Evolutionary conservation across 1,284 basidiomycete genomes (phyloP), one percentile per base, ranked within the genome.

Genomic region (Trichosporon ovoides): DNA sequence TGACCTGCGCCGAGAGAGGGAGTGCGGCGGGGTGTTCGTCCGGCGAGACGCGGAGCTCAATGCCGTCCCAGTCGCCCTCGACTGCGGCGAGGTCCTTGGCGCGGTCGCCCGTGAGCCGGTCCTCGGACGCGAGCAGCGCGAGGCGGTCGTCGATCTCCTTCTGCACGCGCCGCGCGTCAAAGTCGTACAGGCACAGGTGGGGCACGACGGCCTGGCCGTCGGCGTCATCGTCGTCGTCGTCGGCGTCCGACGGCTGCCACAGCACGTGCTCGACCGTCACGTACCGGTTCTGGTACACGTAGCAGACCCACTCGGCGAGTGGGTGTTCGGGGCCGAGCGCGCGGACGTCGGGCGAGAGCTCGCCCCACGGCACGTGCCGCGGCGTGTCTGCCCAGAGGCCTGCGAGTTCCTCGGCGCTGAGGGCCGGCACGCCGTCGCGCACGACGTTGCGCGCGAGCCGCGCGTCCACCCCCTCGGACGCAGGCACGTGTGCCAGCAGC

Each of bases 241-340:
- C 43, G 50, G 31, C 22, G 20, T 33, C 40, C 14, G 35, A 20
- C 2, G 28, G 35, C 1, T 24, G 28, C 16, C 46, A 40, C 7
- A 59, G 34, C 16, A 38, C 50, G 19, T 24, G 34, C n/a, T 57
- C 52, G 36, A 54, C 31, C 13, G 64, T 65, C 14, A 74, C 66
- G 61, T 70, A 78, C 24, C 73, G 68, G 59, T 75, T 63, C 38
- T 73, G 70, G 56, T 76, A 78, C 16, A 78, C 73, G 56, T 73
- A 78, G 56, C 74, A 76, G 2, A 77, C 76, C 76, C 76, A 78
- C 16, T 71, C 55, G 43, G 43, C 43, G 14, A 28, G 43, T 13
- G 53, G 33, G 13, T 28, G 55, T 54, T 70, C 62, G 12, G 73
- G 73, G 7, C 71, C 71, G 13, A 74, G 65, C 43, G 77, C 38